Evolutionary conservation across 768 basidiomycete species (phyloP).

Genomic region (Auricularia cornea): DNA sequence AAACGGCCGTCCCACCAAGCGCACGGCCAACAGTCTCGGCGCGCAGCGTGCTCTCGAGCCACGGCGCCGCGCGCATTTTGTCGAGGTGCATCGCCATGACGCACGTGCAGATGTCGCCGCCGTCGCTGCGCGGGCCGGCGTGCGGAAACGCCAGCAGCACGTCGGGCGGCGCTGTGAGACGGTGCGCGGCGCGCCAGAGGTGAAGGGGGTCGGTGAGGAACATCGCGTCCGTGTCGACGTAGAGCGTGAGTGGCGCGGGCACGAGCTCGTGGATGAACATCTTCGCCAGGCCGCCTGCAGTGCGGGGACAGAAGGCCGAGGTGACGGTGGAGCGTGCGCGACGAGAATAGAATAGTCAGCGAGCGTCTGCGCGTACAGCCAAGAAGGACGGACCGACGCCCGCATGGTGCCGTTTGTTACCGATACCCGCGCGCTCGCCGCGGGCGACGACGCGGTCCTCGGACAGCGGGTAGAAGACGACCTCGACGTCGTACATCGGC

Average conservation of each 20-base stretch:
- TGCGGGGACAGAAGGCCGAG: not conserved
- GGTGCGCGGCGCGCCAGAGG: constrained; percentile 10
- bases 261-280: constrained; percentile 14
- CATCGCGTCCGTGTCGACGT: constrained; percentile 13
- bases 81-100: constrained; percentile 11
- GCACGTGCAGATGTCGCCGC: constrained; percentile 10
- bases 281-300: constrained; percentile 7
- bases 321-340: too few relatives aligned
- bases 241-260: not conserved
- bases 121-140: constrained; percentile 9
- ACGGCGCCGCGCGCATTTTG: constrained; percentile 8
- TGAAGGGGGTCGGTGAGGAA: constrained; percentile 13
- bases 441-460: constrained; percentile 4
- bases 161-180: not conserved
- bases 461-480: constrained; percentile 10
- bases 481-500: constrained; percentile 6
- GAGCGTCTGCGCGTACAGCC: not conserved
- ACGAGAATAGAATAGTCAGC: not conserved
- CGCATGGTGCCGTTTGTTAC: not conserved
- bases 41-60: constrained; percentile 8
- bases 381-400: not conserved
- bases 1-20: not conserved
- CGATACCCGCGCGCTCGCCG: constrained; percentile 10
- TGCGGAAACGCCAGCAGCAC: constrained; percentile 12
- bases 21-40: not conserved